Percentiles rank a stretch among this genome's conserved stretches.
phyloP scores from a whole-genome alignment of 2,329 filamentous ascomycete species.

The Cladosporium cucumerinum region DNA sequence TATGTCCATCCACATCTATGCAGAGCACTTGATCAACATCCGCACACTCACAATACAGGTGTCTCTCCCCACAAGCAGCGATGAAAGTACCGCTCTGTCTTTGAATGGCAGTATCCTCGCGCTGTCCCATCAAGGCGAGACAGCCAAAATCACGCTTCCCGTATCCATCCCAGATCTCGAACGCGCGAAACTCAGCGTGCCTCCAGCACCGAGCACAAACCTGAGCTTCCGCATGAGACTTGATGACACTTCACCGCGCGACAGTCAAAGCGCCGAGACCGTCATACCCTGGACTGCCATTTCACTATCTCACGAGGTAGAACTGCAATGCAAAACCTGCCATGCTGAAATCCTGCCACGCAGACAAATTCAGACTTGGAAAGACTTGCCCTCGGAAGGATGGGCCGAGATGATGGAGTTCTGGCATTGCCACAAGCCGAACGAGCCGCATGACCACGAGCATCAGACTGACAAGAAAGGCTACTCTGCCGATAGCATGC shows the following conservation, averaged over 20 bases:
- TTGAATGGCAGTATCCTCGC: slow-evolving; percentile 44
- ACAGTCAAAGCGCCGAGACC: slow-evolving; percentile 23
- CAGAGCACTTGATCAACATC: slow-evolving; percentile 60
- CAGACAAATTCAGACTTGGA: slow-evolving; percentile 62
- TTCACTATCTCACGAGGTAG: slow-evolving; percentile 28
- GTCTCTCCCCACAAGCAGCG: slow-evolving; percentile 44
- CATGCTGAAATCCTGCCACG: slow-evolving; percentile 25
- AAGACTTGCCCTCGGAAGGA: slow-evolving; percentile 90
- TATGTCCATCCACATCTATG: slow-evolving; percentile 49
- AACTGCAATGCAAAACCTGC: slow-evolving; percentile 32
- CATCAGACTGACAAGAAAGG: slow-evolving; percentile 56
- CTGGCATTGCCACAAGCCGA: slow-evolving; percentile 97
- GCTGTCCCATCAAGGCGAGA: slow-evolving; percentile 46
- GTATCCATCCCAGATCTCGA: slow-evolving; percentile 42
- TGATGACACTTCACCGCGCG: slow-evolving; percentile 27
- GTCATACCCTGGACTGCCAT: slow-evolving; percentile 45
- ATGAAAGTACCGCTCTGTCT: slow-evolving; percentile 44
- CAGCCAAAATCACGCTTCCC: slow-evolving; percentile 46
- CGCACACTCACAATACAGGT: slow-evolving; percentile 58
- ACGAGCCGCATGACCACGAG: slow-evolving; percentile 52
- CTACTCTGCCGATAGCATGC: slow-evolving; percentile 76
- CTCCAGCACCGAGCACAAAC: slow-evolving; percentile 46
- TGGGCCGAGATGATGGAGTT: slow-evolving; percentile 99
- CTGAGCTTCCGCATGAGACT: slow-evolving; percentile 55
- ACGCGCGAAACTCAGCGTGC: slow-evolving; percentile 47